Base-by-base conservation (phyloP, 2,329 filamentous ascomycete species). In the Dothiorella sarmentorum region DNA sequence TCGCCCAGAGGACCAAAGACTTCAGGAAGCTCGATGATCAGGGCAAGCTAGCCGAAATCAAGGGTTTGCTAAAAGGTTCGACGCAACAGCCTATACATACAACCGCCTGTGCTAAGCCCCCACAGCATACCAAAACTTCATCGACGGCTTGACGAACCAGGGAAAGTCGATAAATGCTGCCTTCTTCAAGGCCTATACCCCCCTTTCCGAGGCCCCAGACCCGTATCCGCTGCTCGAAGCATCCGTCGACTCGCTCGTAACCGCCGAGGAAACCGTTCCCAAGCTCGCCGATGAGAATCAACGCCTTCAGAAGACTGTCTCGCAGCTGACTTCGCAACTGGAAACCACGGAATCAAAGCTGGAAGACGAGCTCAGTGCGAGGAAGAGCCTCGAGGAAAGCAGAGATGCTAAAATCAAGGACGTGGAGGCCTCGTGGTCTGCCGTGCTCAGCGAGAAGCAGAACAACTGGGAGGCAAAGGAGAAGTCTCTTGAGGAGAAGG, bases 1-100 rank as follows among this genome's bases (percentile, higher is more conserved):
- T 99, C 18, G 94, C 95, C n/a, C 92, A 97, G 71, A 97, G 97
- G 80, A 99, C 94, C 0, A 99, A 99, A 69, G 93, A 97, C 68
- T 99, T 97, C 67, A 83, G 92, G 61, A 97, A 97, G 73, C 82
- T 96, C 10, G 93, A 97, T 66, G 91, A 99, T 78, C 78, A 88
- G 10, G 85, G 84, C 59, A 99, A 97, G 74, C 77, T 99, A 56
- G 80, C 81, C 4, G 94, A 99, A 73, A 86, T 96, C 77, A 99
- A 97, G 76, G 85, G 85, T 37, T 77, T 99, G 52, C 76, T 99
- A 60, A 97, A 96, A 80, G 87, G 90, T 91, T 71, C 20, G 63
- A 66, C 45, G 49, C 18, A 26, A 11, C 43, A n/a, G n/a, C 18
- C 31, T 26, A 3, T 27, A 2, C 5, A 3, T 18, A 15, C 15